These are phyloP conservation scores for Tubosaeta brunneosetosa DNA, from an alignment of 768 basidiomycete genomes.

Conservation along the genomic window DNA sequence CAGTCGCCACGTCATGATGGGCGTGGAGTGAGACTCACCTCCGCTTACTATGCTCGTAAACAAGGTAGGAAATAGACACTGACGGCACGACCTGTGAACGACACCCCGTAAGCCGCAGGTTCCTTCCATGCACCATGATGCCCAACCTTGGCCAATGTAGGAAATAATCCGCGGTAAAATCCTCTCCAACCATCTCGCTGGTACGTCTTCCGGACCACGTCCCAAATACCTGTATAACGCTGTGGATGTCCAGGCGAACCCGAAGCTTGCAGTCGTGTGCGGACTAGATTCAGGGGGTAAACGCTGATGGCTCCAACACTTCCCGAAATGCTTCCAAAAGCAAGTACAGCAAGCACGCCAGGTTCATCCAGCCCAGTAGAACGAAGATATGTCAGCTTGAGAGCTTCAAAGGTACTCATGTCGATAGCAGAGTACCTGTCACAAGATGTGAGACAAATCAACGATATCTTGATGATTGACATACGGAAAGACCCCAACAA, in stretches of 20 bases:
- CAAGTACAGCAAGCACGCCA: conserved; percentile 77
- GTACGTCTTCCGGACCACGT: conserved; percentile 79
- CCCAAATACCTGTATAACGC: conserved; percentile 80
- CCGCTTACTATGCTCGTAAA: conserved; percentile 84
- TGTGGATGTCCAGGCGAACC: conserved; percentile 95
- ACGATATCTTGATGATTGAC: conserved; percentile 20
- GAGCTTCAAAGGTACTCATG: conserved; percentile 94
- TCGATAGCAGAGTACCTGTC: conserved; percentile 88
- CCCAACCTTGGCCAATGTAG: conserved; percentile 84
- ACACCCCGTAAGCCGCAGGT: conserved; percentile 1
- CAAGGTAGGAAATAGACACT: conserved; percentile 95
- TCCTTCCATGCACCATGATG: neutral
- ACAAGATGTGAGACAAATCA: conserved; percentile 1
- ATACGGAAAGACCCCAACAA: conserved; percentile 94
- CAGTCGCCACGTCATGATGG: neutral
- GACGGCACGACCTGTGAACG: conserved; percentile 78
- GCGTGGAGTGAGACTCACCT: conserved; percentile 41
- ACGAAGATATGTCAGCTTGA: conserved; percentile 84
- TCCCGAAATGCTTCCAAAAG: conserved; percentile 90
- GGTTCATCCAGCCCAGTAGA: conserved; percentile 90
- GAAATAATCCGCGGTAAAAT: conserved; percentile 89
- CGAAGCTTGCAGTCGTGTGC: conserved; percentile 93
- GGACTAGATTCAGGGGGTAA: conserved; percentile 87
- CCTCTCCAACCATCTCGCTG: conserved; percentile 87
- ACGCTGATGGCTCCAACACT: conserved; percentile 92